phyloP scores from a whole-genome alignment of 768 basidiomycete genomes.

The Trametes meyenii region DNA sequence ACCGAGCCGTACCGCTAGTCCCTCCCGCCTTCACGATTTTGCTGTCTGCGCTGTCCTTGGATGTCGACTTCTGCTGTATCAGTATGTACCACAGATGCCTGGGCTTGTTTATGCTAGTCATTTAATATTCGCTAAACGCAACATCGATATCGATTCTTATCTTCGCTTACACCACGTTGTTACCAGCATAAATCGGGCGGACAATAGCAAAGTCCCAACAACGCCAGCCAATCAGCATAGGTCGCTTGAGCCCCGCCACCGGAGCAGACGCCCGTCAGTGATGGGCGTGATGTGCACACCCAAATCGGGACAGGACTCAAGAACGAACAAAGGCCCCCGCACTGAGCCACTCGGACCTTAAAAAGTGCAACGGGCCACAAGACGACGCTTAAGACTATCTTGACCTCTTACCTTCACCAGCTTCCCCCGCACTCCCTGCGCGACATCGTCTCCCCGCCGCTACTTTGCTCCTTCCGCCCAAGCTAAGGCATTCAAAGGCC shows the following conservation, averaged over 20 bases:
- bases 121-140: neutral
- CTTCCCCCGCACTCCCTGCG: neutral
- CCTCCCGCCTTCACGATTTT: neutral
- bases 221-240: neutral
- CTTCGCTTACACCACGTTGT: neutral
- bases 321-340: conserved; percentile 9
- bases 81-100: conserved; percentile 13
- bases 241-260: neutral
- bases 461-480: neutral
- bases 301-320: conserved; percentile 4
- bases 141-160: neutral
- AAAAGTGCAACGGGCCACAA: neutral
- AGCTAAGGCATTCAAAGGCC: neutral
- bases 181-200: neutral
- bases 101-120: conserved; percentile 10
- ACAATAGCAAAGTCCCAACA: neutral
- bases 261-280: neutral
- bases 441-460: neutral
- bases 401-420: neutral
- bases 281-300: neutral
- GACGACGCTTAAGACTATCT: neutral
- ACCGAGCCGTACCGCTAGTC: conserved; percentile 5
- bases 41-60: neutral
- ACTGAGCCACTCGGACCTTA: conserved; percentile 7
- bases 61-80: conserved; percentile 2